These are phyloP conservation scores for Drechmeria coniospora DNA, from an alignment of 2,329 filamentous ascomycete species.

Conservation along the genomic window DNA sequence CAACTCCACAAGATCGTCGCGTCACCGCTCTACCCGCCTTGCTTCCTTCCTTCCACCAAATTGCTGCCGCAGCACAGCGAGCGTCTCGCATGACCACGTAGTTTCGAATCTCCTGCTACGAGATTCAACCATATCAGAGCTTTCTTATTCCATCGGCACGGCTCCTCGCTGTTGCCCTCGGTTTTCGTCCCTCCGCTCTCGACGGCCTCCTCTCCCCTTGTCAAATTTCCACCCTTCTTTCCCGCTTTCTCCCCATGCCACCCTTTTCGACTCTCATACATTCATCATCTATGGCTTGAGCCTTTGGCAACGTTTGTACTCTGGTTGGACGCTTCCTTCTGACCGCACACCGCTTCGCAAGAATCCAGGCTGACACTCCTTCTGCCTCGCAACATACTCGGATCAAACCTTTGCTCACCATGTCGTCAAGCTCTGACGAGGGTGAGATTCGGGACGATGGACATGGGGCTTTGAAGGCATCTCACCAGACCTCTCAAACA, in stretches of 20 bases:
- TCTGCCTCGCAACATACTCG: conserved; percentile 3
- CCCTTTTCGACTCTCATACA: conserved; percentile 4
- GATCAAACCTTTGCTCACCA: no score
- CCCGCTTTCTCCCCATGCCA: not conserved
- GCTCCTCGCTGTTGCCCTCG: no score
- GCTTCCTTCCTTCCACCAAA: not conserved
- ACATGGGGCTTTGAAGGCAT: conserved; percentile 60
- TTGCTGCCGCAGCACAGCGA: no score
- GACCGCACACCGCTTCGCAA: conserved; percentile 12
- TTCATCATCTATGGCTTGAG: conserved; percentile 13
- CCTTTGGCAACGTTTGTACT: conserved; percentile 21
- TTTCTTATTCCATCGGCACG: no score
- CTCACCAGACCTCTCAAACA: conserved; percentile 59
- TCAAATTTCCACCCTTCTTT: not conserved
- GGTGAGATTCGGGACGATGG: conserved; percentile 71
- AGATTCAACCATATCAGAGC: no score
- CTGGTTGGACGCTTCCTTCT: conserved; percentile 26
- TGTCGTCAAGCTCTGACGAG: conserved; percentile 57
- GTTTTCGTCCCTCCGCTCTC: no score
- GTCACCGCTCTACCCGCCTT: not conserved
- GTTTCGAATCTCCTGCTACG: no score
- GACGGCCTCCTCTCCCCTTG: no score
- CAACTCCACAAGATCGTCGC: no score
- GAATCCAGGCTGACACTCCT: conserved; percentile 21
- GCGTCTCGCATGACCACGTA: no score